Conservation (phyloP, 805 yeast genomes). For the Sungouiella blattae region DNA sequence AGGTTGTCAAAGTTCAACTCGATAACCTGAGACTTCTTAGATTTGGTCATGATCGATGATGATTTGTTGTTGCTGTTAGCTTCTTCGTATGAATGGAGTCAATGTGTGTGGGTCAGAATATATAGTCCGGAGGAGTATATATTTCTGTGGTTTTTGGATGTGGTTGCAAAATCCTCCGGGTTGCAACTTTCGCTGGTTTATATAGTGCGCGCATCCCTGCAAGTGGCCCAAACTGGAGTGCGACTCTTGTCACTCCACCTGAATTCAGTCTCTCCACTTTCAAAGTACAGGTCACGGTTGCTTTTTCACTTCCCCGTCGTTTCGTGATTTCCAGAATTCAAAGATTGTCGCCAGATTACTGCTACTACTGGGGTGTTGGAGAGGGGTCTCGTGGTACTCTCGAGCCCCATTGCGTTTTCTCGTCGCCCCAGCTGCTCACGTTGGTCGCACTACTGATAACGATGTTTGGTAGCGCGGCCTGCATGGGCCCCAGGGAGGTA, state of each 20-base stretch:
- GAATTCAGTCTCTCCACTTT: slow-evolving; percentile 13
- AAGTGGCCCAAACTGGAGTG: background rate
- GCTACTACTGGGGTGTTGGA: no score
- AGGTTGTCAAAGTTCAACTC: slow-evolving; percentile 36
- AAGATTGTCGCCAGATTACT: no score
- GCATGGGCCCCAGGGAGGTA: no score
- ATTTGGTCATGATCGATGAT: slow-evolving; percentile 18
- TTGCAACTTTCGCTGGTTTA: background rate
- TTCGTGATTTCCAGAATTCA: background rate
- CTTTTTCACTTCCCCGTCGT: background rate
- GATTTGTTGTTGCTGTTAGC: background rate
- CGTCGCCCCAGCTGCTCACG: no score
- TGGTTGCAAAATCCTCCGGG: slow-evolving; percentile 3
- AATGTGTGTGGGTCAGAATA: background rate
- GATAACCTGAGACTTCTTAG: slow-evolving; percentile 21
- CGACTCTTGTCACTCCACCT: slow-evolving; percentile 2
- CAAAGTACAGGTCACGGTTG: slow-evolving; percentile 5
- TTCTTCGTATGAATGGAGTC: slow-evolving; percentile 1
- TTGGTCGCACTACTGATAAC: no score
- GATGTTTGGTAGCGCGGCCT: no score
- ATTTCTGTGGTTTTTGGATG: background rate
- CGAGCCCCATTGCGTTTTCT: no score
- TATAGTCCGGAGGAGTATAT: background rate
- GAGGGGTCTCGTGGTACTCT: no score
- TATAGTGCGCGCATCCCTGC: background rate